phyloP scores from a whole-genome alignment of 1,139 yeast species.

The Magnusiomyces suaveolens region DNA sequence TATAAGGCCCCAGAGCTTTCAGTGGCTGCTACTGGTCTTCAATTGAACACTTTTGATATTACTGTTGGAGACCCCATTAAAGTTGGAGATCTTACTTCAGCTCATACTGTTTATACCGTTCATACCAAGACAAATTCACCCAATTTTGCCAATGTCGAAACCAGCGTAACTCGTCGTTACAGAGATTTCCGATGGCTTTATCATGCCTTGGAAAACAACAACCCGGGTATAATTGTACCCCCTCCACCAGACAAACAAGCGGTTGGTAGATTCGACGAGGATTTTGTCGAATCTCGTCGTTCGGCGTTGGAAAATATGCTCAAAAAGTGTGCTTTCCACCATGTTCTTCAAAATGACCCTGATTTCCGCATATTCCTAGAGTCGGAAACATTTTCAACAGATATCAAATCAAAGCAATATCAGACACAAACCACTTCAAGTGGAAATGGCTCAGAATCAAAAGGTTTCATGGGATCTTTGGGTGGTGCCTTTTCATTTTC shows the following conservation, averaged over 20 bases:
- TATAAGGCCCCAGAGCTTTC: background rate
- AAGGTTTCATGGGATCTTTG: slow-evolving; percentile 49
- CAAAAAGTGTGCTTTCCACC: slow-evolving; percentile 49
- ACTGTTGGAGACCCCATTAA: slow-evolving; percentile 85
- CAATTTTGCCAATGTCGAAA: slow-evolving; percentile 32
- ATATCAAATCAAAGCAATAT: slow-evolving; percentile 27
- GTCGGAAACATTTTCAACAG: slow-evolving; percentile 57
- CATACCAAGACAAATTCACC: slow-evolving; percentile 45
- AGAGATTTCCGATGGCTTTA: slow-evolving; percentile 82
- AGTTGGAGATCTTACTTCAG: slow-evolving; percentile 80
- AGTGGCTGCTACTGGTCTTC: background rate
- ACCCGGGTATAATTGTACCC: slow-evolving; percentile 86
- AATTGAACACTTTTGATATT: slow-evolving; percentile 40
- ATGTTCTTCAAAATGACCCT: slow-evolving; percentile 52
- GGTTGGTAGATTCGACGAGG: slow-evolving; percentile 79
- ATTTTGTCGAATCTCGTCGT: slow-evolving; percentile 78
- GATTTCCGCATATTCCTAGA: slow-evolving; percentile 74
- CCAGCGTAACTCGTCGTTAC: slow-evolving; percentile 63
- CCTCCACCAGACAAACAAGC: slow-evolving; percentile 97
- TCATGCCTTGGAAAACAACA: slow-evolving; percentile 74
- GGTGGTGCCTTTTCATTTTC: slow-evolving; percentile 45
- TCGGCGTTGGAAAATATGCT: slow-evolving; percentile 85
- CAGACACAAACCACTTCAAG: slow-evolving; percentile 8
- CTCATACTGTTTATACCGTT: slow-evolving; percentile 82
- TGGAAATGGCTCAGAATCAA: slow-evolving; percentile 10